phyloP scores from a whole-genome alignment of 148 eudicot species.

The Rhododendron ferrugineum region DNA sequence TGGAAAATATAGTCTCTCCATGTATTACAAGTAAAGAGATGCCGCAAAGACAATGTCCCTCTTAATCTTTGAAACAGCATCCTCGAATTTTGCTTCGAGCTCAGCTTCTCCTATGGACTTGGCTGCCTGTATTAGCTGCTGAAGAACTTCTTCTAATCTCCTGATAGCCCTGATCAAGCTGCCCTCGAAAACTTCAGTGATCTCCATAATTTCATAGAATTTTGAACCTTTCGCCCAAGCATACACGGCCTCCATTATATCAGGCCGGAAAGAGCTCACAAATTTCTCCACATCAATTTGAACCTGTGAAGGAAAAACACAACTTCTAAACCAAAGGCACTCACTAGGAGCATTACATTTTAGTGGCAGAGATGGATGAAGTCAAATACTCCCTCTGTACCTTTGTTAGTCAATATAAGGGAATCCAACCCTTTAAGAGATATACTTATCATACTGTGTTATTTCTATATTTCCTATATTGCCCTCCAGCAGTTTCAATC shows the following conservation, averaged over 20 bases:
- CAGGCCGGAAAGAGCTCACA: conserved; percentile 80
- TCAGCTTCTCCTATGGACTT: conserved; percentile 85
- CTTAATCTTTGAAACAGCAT: conserved; percentile 84
- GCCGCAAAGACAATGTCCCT: conserved; percentile 98
- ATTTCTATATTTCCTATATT: background rate
- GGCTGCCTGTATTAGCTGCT: conserved; percentile 87
- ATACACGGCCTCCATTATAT: conserved; percentile 91
- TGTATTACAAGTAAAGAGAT: conserved; percentile 62
- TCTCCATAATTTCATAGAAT: conserved; percentile 91
- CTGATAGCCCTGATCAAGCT: conserved; percentile 91
- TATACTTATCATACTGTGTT: background rate
- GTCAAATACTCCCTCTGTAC: background rate
- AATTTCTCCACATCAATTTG: conserved; percentile 88
- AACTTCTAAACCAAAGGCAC: background rate
- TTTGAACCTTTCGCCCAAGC: conserved; percentile 93
- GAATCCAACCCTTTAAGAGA: background rate
- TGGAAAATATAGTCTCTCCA: background rate
- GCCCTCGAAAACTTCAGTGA: conserved; percentile 85
- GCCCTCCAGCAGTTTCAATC: background rate
- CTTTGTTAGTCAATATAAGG: background rate
- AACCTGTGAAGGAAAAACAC: conserved; percentile 36
- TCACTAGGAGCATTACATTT: background rate
- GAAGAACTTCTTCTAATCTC: conserved; percentile 95
- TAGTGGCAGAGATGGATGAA: background rate
- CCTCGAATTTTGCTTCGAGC: conserved; percentile 82